phyloP scores from a whole-genome alignment of 805 yeast genomes.

The Wickerhamiella brachini region DNA sequence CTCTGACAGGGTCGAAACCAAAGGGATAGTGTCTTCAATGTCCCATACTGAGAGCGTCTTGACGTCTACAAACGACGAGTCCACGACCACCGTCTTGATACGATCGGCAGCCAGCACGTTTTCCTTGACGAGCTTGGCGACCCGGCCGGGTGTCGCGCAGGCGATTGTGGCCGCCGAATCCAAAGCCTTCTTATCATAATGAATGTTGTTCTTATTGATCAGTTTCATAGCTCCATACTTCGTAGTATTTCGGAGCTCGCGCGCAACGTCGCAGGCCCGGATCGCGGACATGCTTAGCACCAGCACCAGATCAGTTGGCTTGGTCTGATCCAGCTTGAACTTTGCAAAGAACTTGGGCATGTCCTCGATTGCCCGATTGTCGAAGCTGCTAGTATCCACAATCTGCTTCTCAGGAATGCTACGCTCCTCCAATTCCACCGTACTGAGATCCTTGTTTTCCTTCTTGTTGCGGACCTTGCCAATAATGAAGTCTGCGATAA shows the following conservation, averaged over 20 bases:
- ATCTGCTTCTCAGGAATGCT: slow-evolving; percentile 45
- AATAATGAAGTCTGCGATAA: slow-evolving; percentile 57
- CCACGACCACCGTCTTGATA: slow-evolving; percentile 43
- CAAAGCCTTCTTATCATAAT: slow-evolving; percentile 43
- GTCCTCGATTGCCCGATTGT: slow-evolving; percentile 41
- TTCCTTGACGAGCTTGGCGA: slow-evolving; percentile 33
- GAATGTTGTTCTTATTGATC: slow-evolving; percentile 59
- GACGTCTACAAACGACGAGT: slow-evolving; percentile 45
- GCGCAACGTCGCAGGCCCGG: slow-evolving; percentile 73
- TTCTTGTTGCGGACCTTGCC: slow-evolving; percentile 39
- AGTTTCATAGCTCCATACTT: slow-evolving; percentile 47
- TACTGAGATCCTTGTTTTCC: slow-evolving; percentile 46
- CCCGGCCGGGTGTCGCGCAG: slow-evolving; percentile 52
- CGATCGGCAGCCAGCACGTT: slow-evolving; percentile 32
- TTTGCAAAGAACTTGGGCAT: slow-evolving; percentile 40
- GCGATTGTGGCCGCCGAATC: slow-evolving; percentile 32
- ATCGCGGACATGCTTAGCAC: slow-evolving; percentile 63
- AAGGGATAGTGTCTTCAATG: slow-evolving; percentile 21
- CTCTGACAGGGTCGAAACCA: slow-evolving; percentile 12
- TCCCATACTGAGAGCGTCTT: slow-evolving; percentile 54
- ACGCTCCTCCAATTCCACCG: slow-evolving; percentile 58
- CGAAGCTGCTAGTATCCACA: slow-evolving; percentile 47
- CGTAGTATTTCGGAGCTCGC: slow-evolving; percentile 36
- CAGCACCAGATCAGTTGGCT: slow-evolving; percentile 30
- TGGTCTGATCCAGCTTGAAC: slow-evolving; percentile 23